phyloP scores from a whole-genome alignment of 148 eudicot species.

The Chenopodium quinoa region DNA sequence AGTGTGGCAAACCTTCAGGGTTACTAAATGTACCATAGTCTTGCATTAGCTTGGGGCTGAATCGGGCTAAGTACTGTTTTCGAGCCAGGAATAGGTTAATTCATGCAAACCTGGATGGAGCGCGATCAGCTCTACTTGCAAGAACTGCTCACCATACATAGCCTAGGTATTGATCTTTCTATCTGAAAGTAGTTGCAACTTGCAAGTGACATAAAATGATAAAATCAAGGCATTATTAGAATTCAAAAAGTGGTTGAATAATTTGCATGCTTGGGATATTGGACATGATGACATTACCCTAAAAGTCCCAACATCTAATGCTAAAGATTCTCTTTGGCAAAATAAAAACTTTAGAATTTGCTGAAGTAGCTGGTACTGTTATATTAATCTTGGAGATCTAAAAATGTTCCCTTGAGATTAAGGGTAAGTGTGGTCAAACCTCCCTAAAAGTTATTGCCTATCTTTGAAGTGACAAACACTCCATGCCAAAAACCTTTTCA shows the following conservation, averaged over 20 bases:
- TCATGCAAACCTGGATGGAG: not conserved
- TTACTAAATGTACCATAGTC: not conserved
- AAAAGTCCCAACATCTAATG: slow-evolving; percentile 24
- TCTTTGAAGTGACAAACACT: slow-evolving; percentile 28
- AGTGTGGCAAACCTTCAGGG: too few species aligned
- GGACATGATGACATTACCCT: slow-evolving; percentile 21
- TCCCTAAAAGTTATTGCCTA: slow-evolving; percentile 10
- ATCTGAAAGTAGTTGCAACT: not conserved
- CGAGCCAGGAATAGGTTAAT: not conserved
- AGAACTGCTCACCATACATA: not conserved
- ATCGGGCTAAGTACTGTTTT: not conserved
- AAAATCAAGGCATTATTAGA: not conserved
- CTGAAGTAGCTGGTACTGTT: not conserved
- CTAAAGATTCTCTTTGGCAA: slow-evolving; percentile 19
- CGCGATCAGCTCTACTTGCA: not conserved
- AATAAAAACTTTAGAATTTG: not conserved
- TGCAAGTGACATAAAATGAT: not conserved
- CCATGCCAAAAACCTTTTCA: slow-evolving; percentile 19
- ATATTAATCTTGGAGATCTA: slow-evolving; percentile 25
- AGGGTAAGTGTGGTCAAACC: slow-evolving; percentile 30
- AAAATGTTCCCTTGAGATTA: slow-evolving; percentile 31
- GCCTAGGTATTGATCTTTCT: not conserved
- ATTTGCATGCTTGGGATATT: slow-evolving; percentile 14
- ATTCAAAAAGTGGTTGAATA: not conserved
- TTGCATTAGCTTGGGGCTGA: not conserved